Evolutionary conservation across 805 yeast genomes (phyloP).

Genomic region (Saccharomyces kudriavzevii): DNA sequence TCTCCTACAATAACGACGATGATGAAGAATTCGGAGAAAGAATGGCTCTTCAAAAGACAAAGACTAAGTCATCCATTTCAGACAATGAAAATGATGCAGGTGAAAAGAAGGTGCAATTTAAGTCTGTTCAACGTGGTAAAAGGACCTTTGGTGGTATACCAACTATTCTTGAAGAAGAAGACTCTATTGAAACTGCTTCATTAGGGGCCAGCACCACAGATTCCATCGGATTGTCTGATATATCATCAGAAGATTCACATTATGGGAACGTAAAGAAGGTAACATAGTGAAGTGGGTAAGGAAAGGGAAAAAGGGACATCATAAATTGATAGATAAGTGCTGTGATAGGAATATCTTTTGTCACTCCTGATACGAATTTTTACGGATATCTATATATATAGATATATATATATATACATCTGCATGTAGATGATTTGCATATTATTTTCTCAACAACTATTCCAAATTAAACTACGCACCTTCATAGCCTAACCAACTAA

Average conservation of each 20-base stretch:
- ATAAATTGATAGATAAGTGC: neutral
- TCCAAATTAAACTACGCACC: neutral
- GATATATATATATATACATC: neutral
- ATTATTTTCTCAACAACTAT: neutral
- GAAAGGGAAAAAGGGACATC: neutral
- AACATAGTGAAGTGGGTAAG: neutral
- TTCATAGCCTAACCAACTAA: slow-evolving; percentile 9
- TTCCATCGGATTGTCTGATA: neutral
- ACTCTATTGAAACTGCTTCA: slow-evolving; percentile 19
- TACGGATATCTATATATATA: no score
- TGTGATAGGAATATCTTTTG: neutral
- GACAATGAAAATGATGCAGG: slow-evolving; percentile 12
- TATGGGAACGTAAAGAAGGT: neutral
- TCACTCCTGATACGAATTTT: no score
- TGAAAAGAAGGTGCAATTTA: slow-evolving; percentile 27
- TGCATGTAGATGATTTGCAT: neutral
- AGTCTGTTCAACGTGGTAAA: slow-evolving; percentile 19
- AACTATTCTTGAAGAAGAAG: slow-evolving; percentile 25
- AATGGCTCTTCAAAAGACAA: slow-evolving; percentile 9
- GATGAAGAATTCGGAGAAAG: slow-evolving; percentile 6
- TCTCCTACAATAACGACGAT: slow-evolving; percentile 21
- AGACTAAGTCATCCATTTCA: slow-evolving; percentile 8
- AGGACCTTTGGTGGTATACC: slow-evolving; percentile 26
- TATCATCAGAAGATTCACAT: neutral
- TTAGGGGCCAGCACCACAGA: slow-evolving; percentile 8